Conservation (phyloP, 2,329 filamentous ascomycete species). For the Aspergillus proliferans region DNA sequence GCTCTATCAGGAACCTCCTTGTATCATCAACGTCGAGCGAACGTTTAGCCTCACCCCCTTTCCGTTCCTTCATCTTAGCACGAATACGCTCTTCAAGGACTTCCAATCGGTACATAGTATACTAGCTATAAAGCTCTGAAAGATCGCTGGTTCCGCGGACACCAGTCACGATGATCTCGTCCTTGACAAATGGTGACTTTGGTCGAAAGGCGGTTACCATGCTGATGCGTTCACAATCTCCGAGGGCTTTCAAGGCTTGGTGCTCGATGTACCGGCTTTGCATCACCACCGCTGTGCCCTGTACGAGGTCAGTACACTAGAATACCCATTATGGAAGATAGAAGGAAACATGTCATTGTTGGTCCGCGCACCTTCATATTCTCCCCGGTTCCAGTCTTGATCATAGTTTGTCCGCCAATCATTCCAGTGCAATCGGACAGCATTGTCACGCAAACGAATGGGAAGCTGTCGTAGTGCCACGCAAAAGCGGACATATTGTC, state of each 20-base stretch:
- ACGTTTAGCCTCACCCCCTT: too few species aligned
- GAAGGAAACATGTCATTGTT: constrained; percentile 27
- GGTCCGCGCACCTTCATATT: constrained; percentile 42
- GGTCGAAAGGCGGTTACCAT: constrained; percentile 59
- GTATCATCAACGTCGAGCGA: too few species aligned
- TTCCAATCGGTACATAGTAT: constrained; percentile 52
- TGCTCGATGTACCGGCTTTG: constrained; percentile 60
- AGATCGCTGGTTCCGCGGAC: constrained; percentile 52
- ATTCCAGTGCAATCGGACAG: constrained; percentile 56
- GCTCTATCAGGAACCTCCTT: too few species aligned
- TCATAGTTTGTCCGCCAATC: constrained; percentile 60
- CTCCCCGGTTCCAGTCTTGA: constrained; percentile 48
- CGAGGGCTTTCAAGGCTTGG: constrained; percentile 51
- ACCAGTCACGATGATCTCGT: constrained; percentile 53
- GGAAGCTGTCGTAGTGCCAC: constrained; percentile 52
- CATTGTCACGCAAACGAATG: constrained; percentile 61
- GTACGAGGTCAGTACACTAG: background rate
- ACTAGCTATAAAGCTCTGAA: constrained; percentile 52
- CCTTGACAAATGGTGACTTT: constrained; percentile 44
- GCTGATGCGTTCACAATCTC: constrained; percentile 53
- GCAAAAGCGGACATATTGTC: constrained; percentile 33
- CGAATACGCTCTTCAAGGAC: constrained; percentile 49
- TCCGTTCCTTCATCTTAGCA: too few species aligned
- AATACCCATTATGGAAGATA: background rate
- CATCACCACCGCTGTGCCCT: constrained; percentile 46